Evolutionary conservation across 768 basidiomycete species (phyloP).

Genomic region (Boletellus sp.): DNA sequence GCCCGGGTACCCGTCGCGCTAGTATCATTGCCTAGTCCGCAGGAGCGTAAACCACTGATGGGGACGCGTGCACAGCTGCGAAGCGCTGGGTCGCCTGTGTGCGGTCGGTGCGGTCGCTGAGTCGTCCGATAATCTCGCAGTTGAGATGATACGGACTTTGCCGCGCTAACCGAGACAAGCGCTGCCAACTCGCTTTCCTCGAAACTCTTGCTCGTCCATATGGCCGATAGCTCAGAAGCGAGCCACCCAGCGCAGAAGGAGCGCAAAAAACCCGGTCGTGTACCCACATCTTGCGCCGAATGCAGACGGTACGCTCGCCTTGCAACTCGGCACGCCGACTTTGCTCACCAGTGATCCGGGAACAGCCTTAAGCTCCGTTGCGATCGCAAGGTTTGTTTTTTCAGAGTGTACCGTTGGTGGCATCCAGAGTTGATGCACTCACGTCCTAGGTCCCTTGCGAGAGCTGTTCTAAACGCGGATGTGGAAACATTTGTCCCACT

Average conservation of each 20-base stretch:
- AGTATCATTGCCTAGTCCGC: no score
- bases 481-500: slow-evolving; percentile 72
- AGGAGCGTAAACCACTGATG: no score
- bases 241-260: slow-evolving; percentile 25
- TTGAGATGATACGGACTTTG: no score
- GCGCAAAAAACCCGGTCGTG: slow-evolving; percentile 47
- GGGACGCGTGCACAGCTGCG: no score
- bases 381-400: slow-evolving; percentile 50
- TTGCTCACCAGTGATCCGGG: background rate
- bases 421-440: no score
- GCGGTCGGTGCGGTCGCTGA: no score
- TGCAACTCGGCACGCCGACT: background rate
- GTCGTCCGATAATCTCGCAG: no score
- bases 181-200: no score
- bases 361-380: slow-evolving; percentile 60
- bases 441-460: slow-evolving; percentile 64
- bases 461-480: slow-evolving; percentile 73
- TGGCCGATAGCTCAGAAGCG: slow-evolving; percentile 7
- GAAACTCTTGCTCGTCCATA: background rate
- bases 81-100: no score
- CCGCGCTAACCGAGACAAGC: no score
- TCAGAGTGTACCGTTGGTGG: background rate
- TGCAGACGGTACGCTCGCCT: slow-evolving; percentile 32
- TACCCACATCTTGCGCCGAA: slow-evolving; percentile 41
- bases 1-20: no score